Conservation (phyloP, 192 early-diverging fungal genomes). For the Coemansia guatemalensis region DNA sequence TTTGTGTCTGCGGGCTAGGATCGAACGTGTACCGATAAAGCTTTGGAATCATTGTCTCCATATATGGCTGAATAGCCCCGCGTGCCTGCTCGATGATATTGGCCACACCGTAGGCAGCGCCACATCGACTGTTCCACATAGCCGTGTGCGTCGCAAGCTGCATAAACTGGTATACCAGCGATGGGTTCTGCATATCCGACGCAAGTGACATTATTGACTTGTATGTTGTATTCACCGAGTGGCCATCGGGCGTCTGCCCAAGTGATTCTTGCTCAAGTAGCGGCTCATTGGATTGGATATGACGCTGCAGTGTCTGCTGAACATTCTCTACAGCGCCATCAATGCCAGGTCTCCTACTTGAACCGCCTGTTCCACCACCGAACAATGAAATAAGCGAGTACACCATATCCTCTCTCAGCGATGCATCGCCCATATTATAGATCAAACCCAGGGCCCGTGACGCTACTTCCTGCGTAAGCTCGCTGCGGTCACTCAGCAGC, state of each 20-base stretch:
- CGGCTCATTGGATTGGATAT: conserved; percentile 36
- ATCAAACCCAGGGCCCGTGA: conserved; percentile 37
- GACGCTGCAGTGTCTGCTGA: conserved; percentile 21
- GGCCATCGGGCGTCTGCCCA: conserved; percentile 34
- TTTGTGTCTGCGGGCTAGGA: conserved; percentile 82
- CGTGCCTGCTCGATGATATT: conserved; percentile 77
- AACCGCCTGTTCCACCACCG: conserved; percentile 15
- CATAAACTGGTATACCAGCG: conserved; percentile 93
- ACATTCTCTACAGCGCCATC: conserved; percentile 4
- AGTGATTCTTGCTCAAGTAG: conserved; percentile 36
- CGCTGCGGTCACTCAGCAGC: conserved; percentile 81
- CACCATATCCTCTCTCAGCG: conserved; percentile 36
- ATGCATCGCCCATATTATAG: conserved; percentile 39
- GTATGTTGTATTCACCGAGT: conserved; percentile 60
- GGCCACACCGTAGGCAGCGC: conserved; percentile 85
- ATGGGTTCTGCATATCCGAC: conserved; percentile 90
- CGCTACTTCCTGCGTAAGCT: conserved; percentile 41
- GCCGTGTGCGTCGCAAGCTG: conserved; percentile 89
- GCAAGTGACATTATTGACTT: conserved; percentile 86
- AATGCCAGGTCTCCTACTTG: conserved; percentile 2
- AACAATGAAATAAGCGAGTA: conserved; percentile 40
- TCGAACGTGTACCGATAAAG: conserved; percentile 91
- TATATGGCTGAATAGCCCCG: conserved; percentile 75
- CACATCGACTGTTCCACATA: conserved; percentile 86
- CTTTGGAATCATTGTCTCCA: conserved; percentile 75